Conservation (phyloP, 768 basidiomycete genomes). For the Pleurotus platypus region DNA sequence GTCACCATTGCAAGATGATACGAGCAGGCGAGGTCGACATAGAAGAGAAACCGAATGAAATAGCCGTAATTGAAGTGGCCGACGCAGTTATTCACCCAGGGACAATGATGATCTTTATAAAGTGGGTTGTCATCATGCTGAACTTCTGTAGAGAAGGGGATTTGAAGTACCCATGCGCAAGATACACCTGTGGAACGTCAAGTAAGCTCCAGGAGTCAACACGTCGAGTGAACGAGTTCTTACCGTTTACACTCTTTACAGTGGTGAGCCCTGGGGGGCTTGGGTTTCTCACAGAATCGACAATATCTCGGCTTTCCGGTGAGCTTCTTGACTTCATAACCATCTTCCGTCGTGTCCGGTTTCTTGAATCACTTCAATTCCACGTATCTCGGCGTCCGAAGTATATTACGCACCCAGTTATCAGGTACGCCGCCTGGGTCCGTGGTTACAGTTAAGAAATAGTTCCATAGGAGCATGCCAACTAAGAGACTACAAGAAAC, state of each 20-base stretch:
- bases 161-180: slow-evolving; percentile 77
- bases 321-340: slow-evolving; percentile 87
- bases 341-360: slow-evolving; percentile 68
- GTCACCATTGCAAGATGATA: slow-evolving; percentile 88
- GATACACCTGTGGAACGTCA: slow-evolving; percentile 53
- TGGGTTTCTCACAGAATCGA: slow-evolving; percentile 79
- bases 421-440: slow-evolving; percentile 84
- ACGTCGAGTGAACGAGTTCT: slow-evolving; percentile 17
- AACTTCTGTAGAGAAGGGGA: background rate
- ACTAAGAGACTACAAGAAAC: slow-evolving; percentile 57
- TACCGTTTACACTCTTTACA: slow-evolving; percentile 85
- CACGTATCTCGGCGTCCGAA: no score
- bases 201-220: background rate
- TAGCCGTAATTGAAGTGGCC: slow-evolving; percentile 89
- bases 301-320: slow-evolving; percentile 85
- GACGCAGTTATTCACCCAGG: slow-evolving; percentile 94
- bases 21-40: slow-evolving; percentile 83
- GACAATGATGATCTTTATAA: slow-evolving; percentile 78
- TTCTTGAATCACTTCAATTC: slow-evolving; percentile 38
- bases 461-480: slow-evolving; percentile 81
- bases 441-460: slow-evolving; percentile 75
- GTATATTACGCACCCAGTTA: slow-evolving; percentile 54
- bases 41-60: slow-evolving; percentile 90
- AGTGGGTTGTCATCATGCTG: background rate
- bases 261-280: slow-evolving; percentile 90